Base-by-base conservation (phyloP, 495 filamentous ascomycete genomes). In the Hypoxylon fuscum region DNA sequence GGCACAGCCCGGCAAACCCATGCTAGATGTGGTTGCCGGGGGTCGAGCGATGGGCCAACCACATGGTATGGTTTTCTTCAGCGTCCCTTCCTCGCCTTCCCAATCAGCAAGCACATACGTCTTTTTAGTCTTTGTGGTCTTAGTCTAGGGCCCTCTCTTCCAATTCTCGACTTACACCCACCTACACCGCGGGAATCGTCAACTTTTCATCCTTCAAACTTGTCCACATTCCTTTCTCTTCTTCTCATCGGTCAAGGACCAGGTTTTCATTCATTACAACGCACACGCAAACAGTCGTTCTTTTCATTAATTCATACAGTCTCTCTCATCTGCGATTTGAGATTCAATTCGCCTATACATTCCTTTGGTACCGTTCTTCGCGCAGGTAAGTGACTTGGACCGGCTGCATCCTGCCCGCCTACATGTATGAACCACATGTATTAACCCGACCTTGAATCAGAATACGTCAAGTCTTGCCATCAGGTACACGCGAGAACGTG, bases 41-140 rank as follows among this genome's bases (percentile, higher is more conserved):
- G 9, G 17, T 34, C 15, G 22, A 21, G 35, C 5, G 1, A 20
- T 22, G 18, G 40, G 17, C 55, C 55, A 64, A 65, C 34, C 49
- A 55, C 2, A 48, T 12, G 0, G 20, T 23, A 4, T 14, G 14
- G 20, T 58, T 22, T 12, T 37, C 17, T 46, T 51, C 47, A 65
- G 62, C n/a, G n/a, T n/a, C n/a, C n/a, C n/a, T n/a, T 27, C 25
- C 25, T 18, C 47, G 50, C 62, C 61, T 65, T 59, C 62, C 62
- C 43, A 17, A 58, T 58, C 3, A 15, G 35, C 8, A 38, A 38
- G 5, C 35, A n/a, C n/a, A 14, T 38, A 38, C 8, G 12, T 38
- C 35, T 38, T 3, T 34, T 12, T 7, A 2, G 10, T 34, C 4
- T 11, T 3, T 7, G 31, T 11, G 10, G 9, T 11, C 31, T 7